Evolutionary conservation across 129 eudicot genomes (phyloP).

Genomic region (Flaveria brownii): DNA sequence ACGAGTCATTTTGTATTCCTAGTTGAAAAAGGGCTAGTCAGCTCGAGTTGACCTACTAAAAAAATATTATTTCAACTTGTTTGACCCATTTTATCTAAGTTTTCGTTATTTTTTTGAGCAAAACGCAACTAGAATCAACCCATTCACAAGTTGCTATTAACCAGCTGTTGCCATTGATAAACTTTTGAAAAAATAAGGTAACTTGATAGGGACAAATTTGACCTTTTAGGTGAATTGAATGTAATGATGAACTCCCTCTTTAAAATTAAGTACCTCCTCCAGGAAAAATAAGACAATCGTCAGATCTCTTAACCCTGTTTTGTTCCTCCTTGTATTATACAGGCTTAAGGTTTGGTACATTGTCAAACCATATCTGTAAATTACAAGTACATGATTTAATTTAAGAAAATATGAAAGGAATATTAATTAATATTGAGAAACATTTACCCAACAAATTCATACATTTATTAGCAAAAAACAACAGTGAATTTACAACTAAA

Average conservation of each 20-base stretch:
- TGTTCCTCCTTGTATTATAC: conserved; percentile 96
- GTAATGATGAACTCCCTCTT: conserved; percentile 76
- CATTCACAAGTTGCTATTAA: background rate
- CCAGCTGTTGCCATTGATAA: background rate
- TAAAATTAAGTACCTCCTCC: conserved; percentile 97
- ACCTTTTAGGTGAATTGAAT: conserved; percentile 77
- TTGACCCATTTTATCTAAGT: background rate
- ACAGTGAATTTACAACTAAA: background rate
- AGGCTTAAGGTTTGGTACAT: conserved; percentile 97
- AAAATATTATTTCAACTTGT: background rate
- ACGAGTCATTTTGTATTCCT: too few species aligned
- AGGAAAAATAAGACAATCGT: conserved; percentile 78
- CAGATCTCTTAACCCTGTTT: conserved; percentile 73
- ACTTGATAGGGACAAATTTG: background rate
- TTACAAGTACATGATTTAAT: background rate
- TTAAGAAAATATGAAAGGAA: background rate
- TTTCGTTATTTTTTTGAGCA: background rate
- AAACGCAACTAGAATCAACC: background rate
- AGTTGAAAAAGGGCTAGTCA: too few species aligned
- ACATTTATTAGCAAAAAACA: background rate
- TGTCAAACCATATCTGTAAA: conserved; percentile 84
- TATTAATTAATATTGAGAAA: background rate
- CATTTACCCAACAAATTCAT: background rate
- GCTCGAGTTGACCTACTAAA: too few species aligned
- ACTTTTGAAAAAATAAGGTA: background rate